Evolutionary conservation across 2,329 filamentous ascomycete species (phyloP).

Genomic region (Acephala macrosclerotiorum): DNA sequence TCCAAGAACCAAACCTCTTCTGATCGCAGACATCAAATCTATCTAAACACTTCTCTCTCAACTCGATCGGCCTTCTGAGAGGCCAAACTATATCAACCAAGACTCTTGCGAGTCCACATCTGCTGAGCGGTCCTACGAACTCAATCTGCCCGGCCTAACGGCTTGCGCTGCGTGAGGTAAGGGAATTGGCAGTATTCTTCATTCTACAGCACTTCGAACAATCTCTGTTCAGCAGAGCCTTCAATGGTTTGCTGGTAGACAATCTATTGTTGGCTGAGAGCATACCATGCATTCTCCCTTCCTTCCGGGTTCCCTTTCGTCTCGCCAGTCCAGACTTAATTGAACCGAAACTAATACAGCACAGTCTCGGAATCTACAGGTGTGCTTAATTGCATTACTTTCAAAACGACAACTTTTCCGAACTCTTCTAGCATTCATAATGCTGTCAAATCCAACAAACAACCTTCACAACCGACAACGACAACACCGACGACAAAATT

Average conservation of each 20-base stretch:
- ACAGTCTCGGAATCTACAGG: constrained; percentile 58
- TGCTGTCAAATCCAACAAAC: constrained; percentile 80
- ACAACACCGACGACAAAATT: constrained; percentile 87
- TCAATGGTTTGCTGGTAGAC: not conserved
- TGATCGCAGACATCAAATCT: not conserved
- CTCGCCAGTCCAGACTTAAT: too few species aligned
- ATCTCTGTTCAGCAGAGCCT: too few species aligned
- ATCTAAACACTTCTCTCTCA: constrained; percentile 13
- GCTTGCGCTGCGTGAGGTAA: constrained; percentile 86
- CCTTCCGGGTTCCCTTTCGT: not conserved
- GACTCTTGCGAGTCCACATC: constrained; percentile 50
- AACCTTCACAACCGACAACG: constrained; percentile 77
- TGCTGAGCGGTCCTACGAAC: constrained; percentile 56
- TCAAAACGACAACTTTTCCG: constrained; percentile 64
- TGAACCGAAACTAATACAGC: constrained; percentile 40
- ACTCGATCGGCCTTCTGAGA: constrained; percentile 39
- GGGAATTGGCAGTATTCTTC: constrained; percentile 28
- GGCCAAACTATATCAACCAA: constrained; percentile 29
- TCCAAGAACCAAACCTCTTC: constrained; percentile 7
- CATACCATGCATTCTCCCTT: not conserved
- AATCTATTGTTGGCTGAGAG: not conserved
- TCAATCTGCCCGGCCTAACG: constrained; percentile 75
- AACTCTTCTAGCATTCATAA: constrained; percentile 74
- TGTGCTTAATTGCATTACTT: constrained; percentile 57
- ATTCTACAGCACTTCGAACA: not conserved